phyloP scores from a whole-genome alignment of 768 basidiomycete genomes.

The Lactarius tabidus region DNA sequence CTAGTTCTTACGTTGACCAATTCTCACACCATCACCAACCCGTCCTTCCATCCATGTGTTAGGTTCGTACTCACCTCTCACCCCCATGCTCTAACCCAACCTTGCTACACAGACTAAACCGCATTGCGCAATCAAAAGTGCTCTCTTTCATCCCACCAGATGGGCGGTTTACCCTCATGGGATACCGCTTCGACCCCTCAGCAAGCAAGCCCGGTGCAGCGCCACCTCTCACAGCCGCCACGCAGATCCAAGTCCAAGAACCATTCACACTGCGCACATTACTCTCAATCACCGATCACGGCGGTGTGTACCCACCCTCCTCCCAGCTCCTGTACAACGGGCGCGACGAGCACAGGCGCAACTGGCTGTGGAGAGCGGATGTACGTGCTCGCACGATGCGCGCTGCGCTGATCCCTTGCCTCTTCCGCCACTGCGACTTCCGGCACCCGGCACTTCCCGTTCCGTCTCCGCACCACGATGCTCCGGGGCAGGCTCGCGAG shows the following conservation, averaged over 20 bases:
- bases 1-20: constrained; percentile 67
- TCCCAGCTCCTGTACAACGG: constrained; percentile 60
- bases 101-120: constrained; percentile 54
- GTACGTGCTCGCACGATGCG: constrained; percentile 60
- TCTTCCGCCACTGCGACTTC: constrained; percentile 42
- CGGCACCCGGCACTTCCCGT: constrained; percentile 39
- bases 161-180: constrained; percentile 77
- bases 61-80: constrained; percentile 47
- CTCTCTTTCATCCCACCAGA: constrained; percentile 95
- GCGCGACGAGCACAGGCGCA: constrained; percentile 67
- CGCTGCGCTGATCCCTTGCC: constrained; percentile 77
- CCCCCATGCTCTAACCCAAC: neutral
- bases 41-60: constrained; percentile 90
- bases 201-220: constrained; percentile 33
- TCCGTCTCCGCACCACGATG: constrained; percentile 52
- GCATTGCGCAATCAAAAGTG: constrained; percentile 70
- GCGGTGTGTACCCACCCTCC: constrained; percentile 34
- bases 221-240: constrained; percentile 37
- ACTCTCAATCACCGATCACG: constrained; percentile 37
- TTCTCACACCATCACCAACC: constrained; percentile 42
- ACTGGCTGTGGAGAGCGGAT: constrained; percentile 68
- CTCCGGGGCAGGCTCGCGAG: constrained; percentile 68
- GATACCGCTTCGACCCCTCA: constrained; percentile 66
- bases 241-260: constrained; percentile 31
- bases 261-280: constrained; percentile 35